Evolutionary conservation across 163 green algal genomes (phyloP).

Genomic region (Chlorella variabilis): DNA sequence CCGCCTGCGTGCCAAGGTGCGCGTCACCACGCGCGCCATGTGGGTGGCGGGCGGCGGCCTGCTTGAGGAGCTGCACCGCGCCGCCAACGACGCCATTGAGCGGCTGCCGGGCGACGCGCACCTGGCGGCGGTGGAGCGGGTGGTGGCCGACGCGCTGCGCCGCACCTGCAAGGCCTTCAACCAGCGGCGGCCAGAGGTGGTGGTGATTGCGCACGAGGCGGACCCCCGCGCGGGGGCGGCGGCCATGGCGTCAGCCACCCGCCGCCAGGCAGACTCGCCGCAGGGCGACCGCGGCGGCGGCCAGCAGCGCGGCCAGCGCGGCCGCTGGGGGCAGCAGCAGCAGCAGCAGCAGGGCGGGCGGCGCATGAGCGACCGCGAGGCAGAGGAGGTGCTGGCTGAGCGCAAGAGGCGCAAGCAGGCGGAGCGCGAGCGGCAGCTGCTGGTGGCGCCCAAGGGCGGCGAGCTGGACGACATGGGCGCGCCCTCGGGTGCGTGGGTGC

Average conservation of each 20-base stretch:
- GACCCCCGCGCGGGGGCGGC: slow-evolving; percentile 10
- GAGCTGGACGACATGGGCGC: slow-evolving; percentile 31
- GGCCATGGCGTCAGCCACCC: neutral
- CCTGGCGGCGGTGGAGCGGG: slow-evolving; percentile 75
- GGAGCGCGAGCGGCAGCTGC: slow-evolving; percentile 24
- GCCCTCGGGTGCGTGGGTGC: neutral
- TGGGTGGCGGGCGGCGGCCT: slow-evolving; percentile 84
- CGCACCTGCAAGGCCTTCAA: slow-evolving; percentile 67
- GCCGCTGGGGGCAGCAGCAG: neutral
- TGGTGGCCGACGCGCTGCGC: slow-evolving; percentile 68
- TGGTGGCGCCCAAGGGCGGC: slow-evolving; percentile 25
- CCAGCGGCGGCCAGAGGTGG: slow-evolving; percentile 74
- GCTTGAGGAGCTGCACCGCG: slow-evolving; percentile 70
- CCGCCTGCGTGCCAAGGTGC: slow-evolving; percentile 53
- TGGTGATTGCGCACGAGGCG: slow-evolving; percentile 86
- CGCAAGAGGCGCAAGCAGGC: neutral
- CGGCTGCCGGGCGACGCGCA: slow-evolving; percentile 62
- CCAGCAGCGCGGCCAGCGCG: neutral
- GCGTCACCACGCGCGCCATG: slow-evolving; percentile 87
- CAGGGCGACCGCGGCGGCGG: neutral
- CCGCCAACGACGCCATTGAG: slow-evolving; percentile 60
- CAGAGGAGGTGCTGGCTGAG: slow-evolving; percentile 6
- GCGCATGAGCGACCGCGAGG: neutral
- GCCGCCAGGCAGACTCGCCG: neutral
- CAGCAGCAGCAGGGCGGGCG: neutral